Evolutionary conservation across 83 land plant genomes (phyloP), one percentile per base, ranked within the genome.

Genomic region (Picea abies): DNA sequence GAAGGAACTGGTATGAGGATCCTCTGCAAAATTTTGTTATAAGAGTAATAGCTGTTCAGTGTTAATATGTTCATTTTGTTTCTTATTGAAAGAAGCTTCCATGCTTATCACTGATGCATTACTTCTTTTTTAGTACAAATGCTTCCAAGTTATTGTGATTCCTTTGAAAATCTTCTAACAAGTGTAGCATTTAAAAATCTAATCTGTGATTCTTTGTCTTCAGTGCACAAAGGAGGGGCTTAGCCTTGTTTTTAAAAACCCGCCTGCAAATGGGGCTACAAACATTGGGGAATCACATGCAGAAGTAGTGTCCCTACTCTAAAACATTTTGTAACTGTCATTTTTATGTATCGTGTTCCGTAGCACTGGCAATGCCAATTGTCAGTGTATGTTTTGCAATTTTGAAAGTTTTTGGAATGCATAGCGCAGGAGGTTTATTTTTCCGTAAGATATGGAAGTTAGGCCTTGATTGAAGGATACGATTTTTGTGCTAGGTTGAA

Each of bases 401-500:
- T 52, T 52, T 52, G 56, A 2, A 52, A 10, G 12, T 52, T 52
- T 11, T 11, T 52, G 14, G 56, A 52, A 52, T 52, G 12, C 56
- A 2, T 2, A 52, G 56, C 10, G 56, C 56, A 52, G 11, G 52
- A 49, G 3, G 3, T 52, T 52, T 52, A 52, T 52, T 1, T 52
- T 26, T 26, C 25, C 35, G 2, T 26, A 6, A 16, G 60, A 23
- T 16, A 52, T 26, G 35, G 29, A n/a, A 41, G 56, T 20, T 72
- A 26, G 12, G 15, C 25, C 49, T 7, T 25, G 35, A 12, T 7
- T 17, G 39, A 78, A 49, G 41, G 81, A 37, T 37, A 58, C 0
- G 2, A 7, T 20, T 11, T 22, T 72, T 72, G 39, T 72, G 52
- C 52, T 72, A 93, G 94, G 96, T 93, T 81, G 94, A 91, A 88